Base-by-base conservation (phyloP, 495 filamentous ascomycete species). In the Penicillium roqueforti region DNA sequence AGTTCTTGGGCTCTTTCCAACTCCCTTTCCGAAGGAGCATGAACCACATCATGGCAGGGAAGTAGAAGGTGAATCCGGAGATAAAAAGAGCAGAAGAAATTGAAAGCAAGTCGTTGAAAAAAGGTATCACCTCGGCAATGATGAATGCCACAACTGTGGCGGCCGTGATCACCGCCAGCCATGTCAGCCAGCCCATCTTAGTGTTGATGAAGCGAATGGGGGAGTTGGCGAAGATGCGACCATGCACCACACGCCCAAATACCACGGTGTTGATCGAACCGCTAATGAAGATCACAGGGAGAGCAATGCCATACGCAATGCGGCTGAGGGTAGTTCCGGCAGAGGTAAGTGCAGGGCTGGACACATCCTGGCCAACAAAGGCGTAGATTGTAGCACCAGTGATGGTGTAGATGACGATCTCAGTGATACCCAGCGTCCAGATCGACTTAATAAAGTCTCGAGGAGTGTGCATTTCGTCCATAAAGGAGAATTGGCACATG, bases 401-500 rank as follows among this genome's bases (percentile, higher is more conserved):
- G n/a, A 87, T 25, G 14, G 83, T 83, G 68, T 91, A 89, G 43
- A 89, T 79, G 47, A 80, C 44, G 23, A 83, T 85, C 58, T 87
- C 84, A 13, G 78, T 79, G 51, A 78, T 54, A 39, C 84, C 83
- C 1, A 87, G 78, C 20, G 77, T 57, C 58, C 75, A 76, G 54
- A 88, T 79, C 3, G 85, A 79, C 69, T 86, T 87, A 51, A 72
- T 63, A 55, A 76, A 87, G 59, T 87, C 82, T 26, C 60, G 56
- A 0, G 85, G 86, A 1, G 83, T 83, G 63, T 85, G 83, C 80
- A 90, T 86, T 67, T 90, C 87, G 50, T 83, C 79, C 74, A 87
- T 86, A 66, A 90, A 87, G 39, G 74, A 79, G 69, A 89, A 87
- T 76, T 75, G 85, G 76, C 71, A 86, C 66, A 79, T 86, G 64